Percentiles rank a stretch among this genome's conserved stretches.
Conservation (phyloP, 768 basidiomycete species). For the Kwoniella dejecticola region DNA sequence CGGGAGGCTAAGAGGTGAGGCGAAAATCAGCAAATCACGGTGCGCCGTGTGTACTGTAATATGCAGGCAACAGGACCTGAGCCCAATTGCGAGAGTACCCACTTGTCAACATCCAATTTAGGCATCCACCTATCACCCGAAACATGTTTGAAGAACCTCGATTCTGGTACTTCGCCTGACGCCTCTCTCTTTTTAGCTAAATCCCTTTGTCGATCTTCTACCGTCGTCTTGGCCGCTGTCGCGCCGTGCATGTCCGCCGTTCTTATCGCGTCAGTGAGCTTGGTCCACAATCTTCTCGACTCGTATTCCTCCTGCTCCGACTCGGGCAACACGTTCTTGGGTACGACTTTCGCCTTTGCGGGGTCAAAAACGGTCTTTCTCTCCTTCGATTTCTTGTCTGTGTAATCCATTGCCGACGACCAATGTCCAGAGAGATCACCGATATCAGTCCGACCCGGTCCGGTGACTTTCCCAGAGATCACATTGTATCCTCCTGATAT, state of each 20-base stretch:
- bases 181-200: slow-evolving; percentile 72
- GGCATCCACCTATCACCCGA: slow-evolving; percentile 78
- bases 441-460: slow-evolving; percentile 62
- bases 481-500: slow-evolving; percentile 96
- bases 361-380: slow-evolving; percentile 85
- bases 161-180: slow-evolving; percentile 63
- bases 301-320: slow-evolving; percentile 87
- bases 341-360: slow-evolving; percentile 69
- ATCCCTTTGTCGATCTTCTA: slow-evolving; percentile 92
- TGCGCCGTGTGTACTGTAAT: too few species aligned
- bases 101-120: slow-evolving; percentile 62
- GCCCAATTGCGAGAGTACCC: too few species aligned
- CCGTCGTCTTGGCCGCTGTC: slow-evolving; percentile 80
- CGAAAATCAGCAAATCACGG: neutral
- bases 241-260: slow-evolving; percentile 92
- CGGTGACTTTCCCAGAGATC: slow-evolving; percentile 76
- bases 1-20: slow-evolving; percentile 63
- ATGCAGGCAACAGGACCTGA: too few species aligned
- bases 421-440: slow-evolving; percentile 90
- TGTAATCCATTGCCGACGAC: slow-evolving; percentile 87
- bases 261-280: slow-evolving; percentile 80
- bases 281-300: slow-evolving; percentile 80
- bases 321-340: slow-evolving; percentile 82
- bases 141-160: slow-evolving; percentile 75
- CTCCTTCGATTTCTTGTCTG: slow-evolving; percentile 65